Percentiles rank a stretch among this genome's conserved stretches.
Evolutionary conservation across 2,329 filamentous ascomycete species (phyloP).

Genomic region (Fusarium nodosum): DNA sequence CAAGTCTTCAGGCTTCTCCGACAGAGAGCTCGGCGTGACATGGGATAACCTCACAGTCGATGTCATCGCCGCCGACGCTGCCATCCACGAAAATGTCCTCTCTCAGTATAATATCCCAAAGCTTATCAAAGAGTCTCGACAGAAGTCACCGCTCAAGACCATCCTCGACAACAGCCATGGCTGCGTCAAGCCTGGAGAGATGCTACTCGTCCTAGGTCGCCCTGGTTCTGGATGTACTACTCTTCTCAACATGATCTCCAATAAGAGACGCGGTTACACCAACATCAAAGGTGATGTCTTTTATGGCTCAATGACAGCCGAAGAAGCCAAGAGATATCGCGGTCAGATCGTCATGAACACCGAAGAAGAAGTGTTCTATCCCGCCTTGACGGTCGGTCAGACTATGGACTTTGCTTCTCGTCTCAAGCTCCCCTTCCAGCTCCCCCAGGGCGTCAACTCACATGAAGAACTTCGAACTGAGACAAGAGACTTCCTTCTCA

Average conservation of each 20-base stretch:
- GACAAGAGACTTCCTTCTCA: slow-evolving; percentile 67
- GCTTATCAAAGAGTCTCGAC: slow-evolving; percentile 65
- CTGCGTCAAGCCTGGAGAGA: slow-evolving; percentile 79
- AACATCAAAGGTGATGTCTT: slow-evolving; percentile 70
- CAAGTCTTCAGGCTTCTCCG: slow-evolving; percentile 60
- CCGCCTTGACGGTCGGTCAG: slow-evolving; percentile 77
- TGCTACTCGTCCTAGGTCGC: slow-evolving; percentile 77
- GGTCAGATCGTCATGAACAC: slow-evolving; percentile 78
- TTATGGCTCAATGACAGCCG: slow-evolving; percentile 66
- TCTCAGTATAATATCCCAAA: slow-evolving; percentile 70
- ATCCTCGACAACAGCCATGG: slow-evolving; percentile 76
- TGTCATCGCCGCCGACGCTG: slow-evolving; percentile 71
- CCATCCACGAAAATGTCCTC: slow-evolving; percentile 74
- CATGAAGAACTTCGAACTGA: slow-evolving; percentile 62
- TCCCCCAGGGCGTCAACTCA: slow-evolving; percentile 60
- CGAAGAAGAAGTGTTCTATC: slow-evolving; percentile 75
- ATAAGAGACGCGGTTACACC: slow-evolving; percentile 71
- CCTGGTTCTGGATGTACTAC: slow-evolving; percentile 80
- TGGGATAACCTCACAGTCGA: slow-evolving; percentile 75
- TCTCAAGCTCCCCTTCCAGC: slow-evolving; percentile 66
- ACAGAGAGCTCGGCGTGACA: slow-evolving; percentile 70
- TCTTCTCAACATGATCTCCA: slow-evolving; percentile 76
- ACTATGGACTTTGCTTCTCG: slow-evolving; percentile 78
- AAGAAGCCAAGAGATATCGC: slow-evolving; percentile 63
- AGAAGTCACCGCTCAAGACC: slow-evolving; percentile 71